Conservation (phyloP, 2,329 filamentous ascomycete genomes). For the Colletotrichum spaethianum region DNA sequence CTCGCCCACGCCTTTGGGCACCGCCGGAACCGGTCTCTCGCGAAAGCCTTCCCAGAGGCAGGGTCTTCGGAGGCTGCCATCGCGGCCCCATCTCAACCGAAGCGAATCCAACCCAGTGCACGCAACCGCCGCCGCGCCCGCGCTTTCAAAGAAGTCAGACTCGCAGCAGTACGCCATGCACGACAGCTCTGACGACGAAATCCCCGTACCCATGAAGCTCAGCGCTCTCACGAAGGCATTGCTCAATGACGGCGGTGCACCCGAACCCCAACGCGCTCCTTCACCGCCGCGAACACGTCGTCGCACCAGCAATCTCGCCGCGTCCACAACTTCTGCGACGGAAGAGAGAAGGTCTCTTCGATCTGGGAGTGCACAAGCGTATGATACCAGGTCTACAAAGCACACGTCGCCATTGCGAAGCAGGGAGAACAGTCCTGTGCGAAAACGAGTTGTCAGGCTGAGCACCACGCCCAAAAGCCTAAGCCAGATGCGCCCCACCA, state of each 20-base stretch:
- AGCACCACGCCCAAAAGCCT: slow-evolving; percentile 65
- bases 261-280: slow-evolving; percentile 57
- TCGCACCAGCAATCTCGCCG: slow-evolving; percentile 62
- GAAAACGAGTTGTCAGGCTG: slow-evolving; percentile 71
- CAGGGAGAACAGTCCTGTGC: slow-evolving; percentile 65
- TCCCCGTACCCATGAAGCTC: slow-evolving; percentile 91
- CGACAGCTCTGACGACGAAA: slow-evolving; percentile 96
- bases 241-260: slow-evolving; percentile 74
- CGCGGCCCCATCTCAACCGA: slow-evolving; percentile 61
- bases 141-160: slow-evolving; percentile 50
- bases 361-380: slow-evolving; percentile 62
- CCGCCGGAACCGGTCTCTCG: slow-evolving; percentile 59
- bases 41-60: slow-evolving; percentile 71
- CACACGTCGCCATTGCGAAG: slow-evolving; percentile 61
- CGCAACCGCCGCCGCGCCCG: slow-evolving; percentile 43
- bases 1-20: slow-evolving; percentile 70
- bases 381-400: slow-evolving; percentile 54
- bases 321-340: slow-evolving; percentile 57
- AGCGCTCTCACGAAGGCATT: slow-evolving; percentile 93
- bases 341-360: slow-evolving; percentile 63
- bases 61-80: slow-evolving; percentile 64
- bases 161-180: slow-evolving; percentile 69
- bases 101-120: slow-evolving; percentile 61
- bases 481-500: slow-evolving; percentile 56
- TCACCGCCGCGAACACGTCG: slow-evolving; percentile 65